Percentiles rank a stretch among this genome's conserved stretches.
Evolutionary conservation across 1,139 yeast species (phyloP).

Genomic region (Yamadazyma aaseri): DNA sequence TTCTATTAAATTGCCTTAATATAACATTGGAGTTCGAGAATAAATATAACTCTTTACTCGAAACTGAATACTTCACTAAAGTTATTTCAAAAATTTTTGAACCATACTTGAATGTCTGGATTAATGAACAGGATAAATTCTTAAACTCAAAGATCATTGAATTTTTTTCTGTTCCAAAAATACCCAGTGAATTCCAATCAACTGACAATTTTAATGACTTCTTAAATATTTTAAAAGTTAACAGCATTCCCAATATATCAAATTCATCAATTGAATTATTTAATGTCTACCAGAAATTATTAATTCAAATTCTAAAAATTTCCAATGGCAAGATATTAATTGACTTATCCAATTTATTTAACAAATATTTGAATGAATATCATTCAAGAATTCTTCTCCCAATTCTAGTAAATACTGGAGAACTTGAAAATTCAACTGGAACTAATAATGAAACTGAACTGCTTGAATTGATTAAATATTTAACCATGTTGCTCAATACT

Average conservation of each 20-base stretch:
- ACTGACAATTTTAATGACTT: slow-evolving; percentile 25
- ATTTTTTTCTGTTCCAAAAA: slow-evolving; percentile 50
- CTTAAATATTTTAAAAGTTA: slow-evolving; percentile 35
- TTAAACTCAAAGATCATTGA: slow-evolving; percentile 62
- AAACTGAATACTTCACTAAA: slow-evolving; percentile 40
- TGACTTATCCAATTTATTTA: slow-evolving; percentile 63
- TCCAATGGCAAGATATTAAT: slow-evolving; percentile 64
- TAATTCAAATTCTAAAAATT: slow-evolving; percentile 74
- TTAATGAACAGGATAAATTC: slow-evolving; percentile 74
- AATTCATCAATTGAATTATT: slow-evolving; percentile 87
- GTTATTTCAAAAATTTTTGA: slow-evolving; percentile 75
- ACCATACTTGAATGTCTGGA: slow-evolving; percentile 83
- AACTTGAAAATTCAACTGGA: slow-evolving; percentile 5
- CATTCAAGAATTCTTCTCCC: slow-evolving; percentile 60
- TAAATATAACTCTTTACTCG: slow-evolving; percentile 59
- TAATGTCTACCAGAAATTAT: slow-evolving; percentile 66
- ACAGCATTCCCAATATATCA: slow-evolving; percentile 58
- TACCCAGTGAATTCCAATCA: slow-evolving; percentile 36
- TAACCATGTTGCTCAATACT: slow-evolving; percentile 77
- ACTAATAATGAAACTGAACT: slow-evolving; percentile 20
- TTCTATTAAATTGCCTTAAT: slow-evolving; percentile 47
- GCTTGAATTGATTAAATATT: slow-evolving; percentile 61
- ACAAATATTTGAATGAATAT: slow-evolving; percentile 66
- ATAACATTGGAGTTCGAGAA: slow-evolving; percentile 69
- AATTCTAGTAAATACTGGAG: slow-evolving; percentile 43